Evolutionary conservation across 352 stramenopile species (phyloP), one percentile per base, ranked within the genome.

Genomic region (Phytophthora pluvialis): DNA sequence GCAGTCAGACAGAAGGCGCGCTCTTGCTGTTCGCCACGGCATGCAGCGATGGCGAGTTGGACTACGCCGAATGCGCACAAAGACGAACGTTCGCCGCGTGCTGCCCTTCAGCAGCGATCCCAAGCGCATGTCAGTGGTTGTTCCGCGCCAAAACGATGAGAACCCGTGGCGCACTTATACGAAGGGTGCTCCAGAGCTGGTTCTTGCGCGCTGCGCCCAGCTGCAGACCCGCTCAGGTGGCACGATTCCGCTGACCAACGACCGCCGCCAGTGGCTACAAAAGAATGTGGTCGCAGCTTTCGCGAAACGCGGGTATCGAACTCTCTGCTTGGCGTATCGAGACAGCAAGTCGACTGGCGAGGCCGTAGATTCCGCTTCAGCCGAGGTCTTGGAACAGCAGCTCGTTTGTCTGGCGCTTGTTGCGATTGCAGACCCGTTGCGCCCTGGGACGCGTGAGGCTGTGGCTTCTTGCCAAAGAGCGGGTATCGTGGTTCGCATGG

Each of bases 51-150:
- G 51, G 31, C 0, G 45, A 70, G 1, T 65, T 78, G 2, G 44
- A 83, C 45, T 84, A 89, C 61, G 42, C 18, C 5, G 13, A 18
- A 29, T 81, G n/a, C 72, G 67, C 5, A 42, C 50, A 13, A 40
- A 62, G 0, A 57, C 33, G 13, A 46, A 42, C 21, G 42, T 85
- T 38, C 53, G 58, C 13, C 77, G 69, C 4, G 60, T 91, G 7
- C 75, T 96, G 51, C 80, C 85, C 1, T 99, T 99, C 74, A 97
- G 81, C 42, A 98, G 90, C 18, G 88, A 89, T 36, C 79, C 93
- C 21, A 99, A 98, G 74, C 90, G 95, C 73, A 98, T 99, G 96
- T 93, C 78, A 11, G 97, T 93, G 66, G 79, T 95, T 21, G 74
- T 97, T 3, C 75, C 48, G n/a, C 64, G 61, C 63, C 50, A 67